Evolutionary conservation across 2,329 filamentous ascomycete species (phyloP).

Genomic region (Trichoderma koningiopsis): DNA sequence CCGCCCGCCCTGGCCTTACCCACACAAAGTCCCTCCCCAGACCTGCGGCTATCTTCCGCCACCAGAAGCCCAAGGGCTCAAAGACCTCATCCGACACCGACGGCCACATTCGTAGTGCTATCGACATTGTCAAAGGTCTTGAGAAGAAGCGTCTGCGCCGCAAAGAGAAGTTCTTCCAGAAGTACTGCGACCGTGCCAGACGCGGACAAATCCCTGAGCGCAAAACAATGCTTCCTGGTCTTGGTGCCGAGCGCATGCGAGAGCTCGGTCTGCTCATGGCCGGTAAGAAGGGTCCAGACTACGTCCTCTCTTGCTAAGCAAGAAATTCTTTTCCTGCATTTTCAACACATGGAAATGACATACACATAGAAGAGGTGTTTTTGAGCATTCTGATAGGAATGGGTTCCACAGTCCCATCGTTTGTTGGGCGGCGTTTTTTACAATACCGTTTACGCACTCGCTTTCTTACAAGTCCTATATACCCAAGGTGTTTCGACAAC

Average conservation of each 20-base stretch:
- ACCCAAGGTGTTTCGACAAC: neutral
- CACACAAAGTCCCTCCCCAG: slow-evolving; percentile 87
- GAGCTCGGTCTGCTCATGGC: slow-evolving; percentile 83
- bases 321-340: slow-evolving; percentile 30
- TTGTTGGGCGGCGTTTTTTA: slow-evolving; percentile 11
- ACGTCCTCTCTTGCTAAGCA: slow-evolving; percentile 72
- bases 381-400: slow-evolving; percentile 17
- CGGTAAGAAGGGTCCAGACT: slow-evolving; percentile 73
- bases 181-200: slow-evolving; percentile 81
- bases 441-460: slow-evolving; percentile 4
- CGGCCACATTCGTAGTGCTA: slow-evolving; percentile 81
- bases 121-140: slow-evolving; percentile 95
- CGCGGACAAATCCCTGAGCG: slow-evolving; percentile 65
- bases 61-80: slow-evolving; percentile 47
- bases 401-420: slow-evolving; percentile 26
- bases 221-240: slow-evolving; percentile 70
- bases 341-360: slow-evolving; percentile 3
- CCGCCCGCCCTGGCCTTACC: slow-evolving; percentile 65
- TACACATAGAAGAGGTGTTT: slow-evolving; percentile 12
- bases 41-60: slow-evolving; percentile 69
- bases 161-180: slow-evolving; percentile 88
- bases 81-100: slow-evolving; percentile 45
- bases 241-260: slow-evolving; percentile 87
- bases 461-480: slow-evolving; percentile 5
- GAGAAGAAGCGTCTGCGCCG: slow-evolving; percentile 92